A percentile compares a stretch with the other conserved stretches of the same genome.
These are phyloP conservation scores for Magnusiomyces tetraspermus DNA, from an alignment of 1,139 yeast species.

Conservation along the genomic window DNA sequence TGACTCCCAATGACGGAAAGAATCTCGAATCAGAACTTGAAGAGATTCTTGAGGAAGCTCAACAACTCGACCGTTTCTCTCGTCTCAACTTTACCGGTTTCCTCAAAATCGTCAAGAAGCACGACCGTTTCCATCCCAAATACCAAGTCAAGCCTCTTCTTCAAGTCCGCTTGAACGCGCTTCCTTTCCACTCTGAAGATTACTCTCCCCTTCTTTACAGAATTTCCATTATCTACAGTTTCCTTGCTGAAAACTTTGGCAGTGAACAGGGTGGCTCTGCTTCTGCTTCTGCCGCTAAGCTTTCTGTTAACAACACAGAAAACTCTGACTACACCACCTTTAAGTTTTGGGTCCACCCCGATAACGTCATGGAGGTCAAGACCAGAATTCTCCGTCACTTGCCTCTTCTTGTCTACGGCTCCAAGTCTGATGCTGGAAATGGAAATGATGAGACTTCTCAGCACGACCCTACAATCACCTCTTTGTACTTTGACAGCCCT, in stretches of 20 bases:
- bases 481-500: slow-evolving; percentile 79
- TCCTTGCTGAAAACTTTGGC: slow-evolving; percentile 55
- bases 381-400: slow-evolving; percentile 86
- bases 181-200: slow-evolving; percentile 93
- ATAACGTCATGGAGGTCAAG: slow-evolving; percentile 92
- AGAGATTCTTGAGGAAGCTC: slow-evolving; percentile 61
- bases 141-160: slow-evolving; percentile 83
- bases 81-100: slow-evolving; percentile 92
- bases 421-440: slow-evolving; percentile 33
- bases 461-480: slow-evolving; percentile 72
- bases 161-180: slow-evolving; percentile 73
- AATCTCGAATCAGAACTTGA: slow-evolving; percentile 61
- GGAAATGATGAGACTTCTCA: slow-evolving; percentile 33
- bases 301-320: slow-evolving; percentile 33
- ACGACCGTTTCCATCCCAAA: slow-evolving; percentile 77
- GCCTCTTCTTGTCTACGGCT: slow-evolving; percentile 73
- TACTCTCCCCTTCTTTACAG: slow-evolving; percentile 84
- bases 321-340: slow-evolving; percentile 61
- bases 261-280: slow-evolving; percentile 18
- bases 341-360: slow-evolving; percentile 95
- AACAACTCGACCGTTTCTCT: slow-evolving; percentile 81
- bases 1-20: slow-evolving; percentile 36
- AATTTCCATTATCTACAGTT: slow-evolving; percentile 70
- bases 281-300: slow-evolving; percentile 26
- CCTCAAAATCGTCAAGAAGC: slow-evolving; percentile 88